phyloP scores from a whole-genome alignment of 164 flowering plant species.

The Cinnamomum micranthum region DNA sequence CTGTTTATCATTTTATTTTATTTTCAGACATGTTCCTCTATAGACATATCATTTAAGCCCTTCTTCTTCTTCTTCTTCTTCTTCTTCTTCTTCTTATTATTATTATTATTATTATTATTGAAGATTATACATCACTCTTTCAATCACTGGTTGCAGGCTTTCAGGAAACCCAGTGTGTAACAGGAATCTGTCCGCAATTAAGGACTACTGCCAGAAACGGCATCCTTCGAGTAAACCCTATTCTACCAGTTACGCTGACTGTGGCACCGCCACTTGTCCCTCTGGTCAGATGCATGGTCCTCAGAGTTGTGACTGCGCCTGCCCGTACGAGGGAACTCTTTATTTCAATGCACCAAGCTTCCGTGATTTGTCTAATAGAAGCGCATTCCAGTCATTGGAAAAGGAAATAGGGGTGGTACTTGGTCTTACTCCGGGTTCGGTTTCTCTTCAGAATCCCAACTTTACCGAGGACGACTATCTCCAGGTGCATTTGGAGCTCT shows the following conservation, averaged over 20 bases:
- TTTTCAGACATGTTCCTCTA: no score
- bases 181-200: conserved; percentile 14
- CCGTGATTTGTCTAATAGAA: conserved; percentile 59
- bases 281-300: conserved; percentile 55
- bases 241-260: conserved; percentile 61
- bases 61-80: no score
- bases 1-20: no score
- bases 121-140: background rate
- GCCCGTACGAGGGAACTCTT: conserved; percentile 69
- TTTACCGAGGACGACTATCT: conserved; percentile 70
- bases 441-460: conserved; percentile 32
- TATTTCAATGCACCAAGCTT: conserved; percentile 76
- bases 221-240: conserved; percentile 32
- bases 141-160: conserved; percentile 33
- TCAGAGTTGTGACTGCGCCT: conserved; percentile 76
- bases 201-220: conserved; percentile 53
- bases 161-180: conserved; percentile 80
- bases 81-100: no score
- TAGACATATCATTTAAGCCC: no score
- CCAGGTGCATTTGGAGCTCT: conserved; percentile 56
- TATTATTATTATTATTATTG: background rate
- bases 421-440: conserved; percentile 68
- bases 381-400: conserved; percentile 56
- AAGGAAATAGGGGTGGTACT: conserved; percentile 59
- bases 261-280: conserved; percentile 46